A percentile compares a stretch with the other conserved stretches of the same genome.
phyloP scores from a whole-genome alignment of 192 early-diverging fungal genomes.

The Coemansia sp. region DNA sequence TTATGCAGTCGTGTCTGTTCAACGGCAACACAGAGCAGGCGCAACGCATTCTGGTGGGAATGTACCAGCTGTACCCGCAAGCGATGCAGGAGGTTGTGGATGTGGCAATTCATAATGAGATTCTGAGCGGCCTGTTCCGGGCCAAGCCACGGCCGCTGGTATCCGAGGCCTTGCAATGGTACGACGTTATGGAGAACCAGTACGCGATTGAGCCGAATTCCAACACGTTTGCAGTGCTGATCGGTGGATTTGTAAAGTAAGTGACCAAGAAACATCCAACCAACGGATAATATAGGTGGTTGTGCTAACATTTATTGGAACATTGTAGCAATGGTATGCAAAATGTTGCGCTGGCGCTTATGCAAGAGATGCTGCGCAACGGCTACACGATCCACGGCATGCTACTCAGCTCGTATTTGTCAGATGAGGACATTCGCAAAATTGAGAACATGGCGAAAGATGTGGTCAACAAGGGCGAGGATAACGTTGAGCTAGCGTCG shows the following conservation, averaged over 20 bases:
- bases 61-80: constrained; percentile 63
- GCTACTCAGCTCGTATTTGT: constrained; percentile 53
- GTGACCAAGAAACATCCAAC: neutral
- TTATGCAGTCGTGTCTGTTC: constrained; percentile 76
- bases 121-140: constrained; percentile 72
- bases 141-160: constrained; percentile 55
- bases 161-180: constrained; percentile 69
- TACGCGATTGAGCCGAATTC: constrained; percentile 63
- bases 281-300: neutral
- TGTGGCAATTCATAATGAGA: constrained; percentile 76
- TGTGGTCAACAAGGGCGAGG: constrained; percentile 22
- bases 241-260: constrained; percentile 66
- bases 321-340: constrained; percentile 35
- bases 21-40: constrained; percentile 74
- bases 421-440: constrained; percentile 40
- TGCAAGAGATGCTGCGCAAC: constrained; percentile 53
- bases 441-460: constrained; percentile 48
- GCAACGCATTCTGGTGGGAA: constrained; percentile 64
- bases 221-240: constrained; percentile 76
- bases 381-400: constrained; percentile 42
- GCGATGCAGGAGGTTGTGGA: constrained; percentile 73
- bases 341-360: constrained; percentile 46
- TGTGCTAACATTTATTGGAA: neutral
- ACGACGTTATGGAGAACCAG: constrained; percentile 58
- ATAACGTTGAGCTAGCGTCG: constrained; percentile 27